phyloP scores from a whole-genome alignment of 2,329 filamentous ascomycete genomes.

The Neopestalotiopsis sp. region DNA sequence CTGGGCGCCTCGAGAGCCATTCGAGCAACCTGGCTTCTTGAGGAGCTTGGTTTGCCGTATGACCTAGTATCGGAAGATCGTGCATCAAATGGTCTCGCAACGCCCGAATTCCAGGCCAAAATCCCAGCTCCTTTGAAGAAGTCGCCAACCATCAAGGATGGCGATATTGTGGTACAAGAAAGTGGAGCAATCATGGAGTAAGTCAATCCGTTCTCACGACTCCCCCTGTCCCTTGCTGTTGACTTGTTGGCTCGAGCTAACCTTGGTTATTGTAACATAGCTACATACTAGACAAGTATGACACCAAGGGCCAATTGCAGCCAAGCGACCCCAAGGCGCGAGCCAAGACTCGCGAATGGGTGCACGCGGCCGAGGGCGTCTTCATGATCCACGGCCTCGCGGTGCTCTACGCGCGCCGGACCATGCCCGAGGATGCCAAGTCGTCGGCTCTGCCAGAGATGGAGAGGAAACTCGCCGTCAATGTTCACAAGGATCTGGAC shows the following conservation, averaged over 20 bases:
- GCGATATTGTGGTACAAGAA: constrained; percentile 6
- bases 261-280: neutral
- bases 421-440: constrained; percentile 2
- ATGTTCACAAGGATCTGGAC: constrained; percentile 10
- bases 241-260: neutral
- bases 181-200: constrained; percentile 12
- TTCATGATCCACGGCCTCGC: constrained; percentile 5
- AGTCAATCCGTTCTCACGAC: too few species aligned
- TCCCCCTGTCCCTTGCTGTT: neutral
- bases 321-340: neutral
- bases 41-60: constrained; percentile 10
- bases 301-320: constrained; percentile 5
- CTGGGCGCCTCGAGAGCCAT: constrained; percentile 10
- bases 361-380: constrained; percentile 13
- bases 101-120: constrained; percentile 4
- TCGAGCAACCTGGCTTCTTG: constrained; percentile 1
- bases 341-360: constrained; percentile 16
- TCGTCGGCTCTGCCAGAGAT: constrained; percentile 5
- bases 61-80: constrained; percentile 2
- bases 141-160: constrained; percentile 16
- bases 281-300: constrained; percentile 14
- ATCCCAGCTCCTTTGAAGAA: constrained; percentile 13
- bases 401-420: constrained; percentile 9
- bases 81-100: constrained; percentile 7
- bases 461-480: constrained; percentile 8